Percentiles rank a stretch among this genome's conserved stretches.
phyloP scores from a whole-genome alignment of 2,329 filamentous ascomycete genomes.

The Alternaria tenuissima region DNA sequence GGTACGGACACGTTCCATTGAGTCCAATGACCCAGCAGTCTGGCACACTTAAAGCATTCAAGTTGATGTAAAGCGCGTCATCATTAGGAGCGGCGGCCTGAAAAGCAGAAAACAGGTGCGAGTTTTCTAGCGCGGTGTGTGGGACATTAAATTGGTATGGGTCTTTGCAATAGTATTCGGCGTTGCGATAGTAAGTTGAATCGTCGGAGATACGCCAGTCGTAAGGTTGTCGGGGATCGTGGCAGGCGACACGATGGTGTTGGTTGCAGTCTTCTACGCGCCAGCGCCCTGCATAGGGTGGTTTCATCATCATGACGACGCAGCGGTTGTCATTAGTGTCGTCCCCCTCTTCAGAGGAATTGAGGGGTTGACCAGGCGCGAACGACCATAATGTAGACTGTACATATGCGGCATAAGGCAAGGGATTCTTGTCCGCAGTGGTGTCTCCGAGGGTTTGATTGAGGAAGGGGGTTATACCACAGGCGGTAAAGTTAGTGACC shows the following conservation, averaged over 20 bases:
- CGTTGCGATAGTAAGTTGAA: slow-evolving; percentile 55
- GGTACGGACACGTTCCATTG: slow-evolving; percentile 67
- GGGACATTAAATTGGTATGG: slow-evolving; percentile 64
- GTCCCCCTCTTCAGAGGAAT: slow-evolving; percentile 46
- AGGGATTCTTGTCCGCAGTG: slow-evolving; percentile 59
- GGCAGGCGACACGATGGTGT: slow-evolving; percentile 64
- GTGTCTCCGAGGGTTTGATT: slow-evolving; percentile 63
- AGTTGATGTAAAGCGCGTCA: slow-evolving; percentile 63
- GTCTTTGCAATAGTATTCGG: slow-evolving; percentile 57
- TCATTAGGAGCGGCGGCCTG: slow-evolving; percentile 8
- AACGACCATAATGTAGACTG: slow-evolving; percentile 67
- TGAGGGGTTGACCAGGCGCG: slow-evolving; percentile 64
- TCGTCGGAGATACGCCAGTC: slow-evolving; percentile 62
- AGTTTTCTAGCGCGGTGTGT: slow-evolving; percentile 69
- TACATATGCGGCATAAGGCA: slow-evolving; percentile 61
- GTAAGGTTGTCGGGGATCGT: slow-evolving; percentile 62
- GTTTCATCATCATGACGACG: slow-evolving; percentile 61
- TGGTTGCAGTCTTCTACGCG: slow-evolving; percentile 63
- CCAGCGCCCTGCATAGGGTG: slow-evolving; percentile 64
- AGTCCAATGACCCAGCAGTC: slow-evolving; percentile 68
- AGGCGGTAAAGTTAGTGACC: slow-evolving; percentile 58
- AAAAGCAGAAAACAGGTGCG: slow-evolving; percentile 58
- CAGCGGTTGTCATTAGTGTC: slow-evolving; percentile 57
- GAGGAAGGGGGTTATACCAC: slow-evolving; percentile 68
- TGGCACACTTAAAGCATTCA: slow-evolving; percentile 65